phyloP scores from a whole-genome alignment of 2,329 filamentous ascomycete species.

The Colletotrichum caudatum region DNA sequence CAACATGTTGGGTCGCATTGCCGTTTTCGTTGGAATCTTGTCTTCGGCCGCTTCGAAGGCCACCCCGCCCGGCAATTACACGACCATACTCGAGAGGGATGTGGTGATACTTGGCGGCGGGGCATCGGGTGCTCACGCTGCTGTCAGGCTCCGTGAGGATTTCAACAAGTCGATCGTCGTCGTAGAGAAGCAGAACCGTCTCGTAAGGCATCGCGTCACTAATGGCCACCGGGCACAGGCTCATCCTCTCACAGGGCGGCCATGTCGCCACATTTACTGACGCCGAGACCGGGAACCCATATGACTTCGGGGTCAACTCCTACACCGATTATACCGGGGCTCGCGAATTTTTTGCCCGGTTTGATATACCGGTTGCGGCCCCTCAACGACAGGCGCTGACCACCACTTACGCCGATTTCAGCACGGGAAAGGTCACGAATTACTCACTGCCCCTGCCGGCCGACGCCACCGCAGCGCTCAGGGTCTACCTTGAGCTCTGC shows the following conservation, averaged over 20 bases:
- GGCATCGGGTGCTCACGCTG: slow-evolving; percentile 53
- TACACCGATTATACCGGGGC: not conserved
- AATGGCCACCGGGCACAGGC: not conserved
- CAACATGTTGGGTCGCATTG: too few relatives aligned
- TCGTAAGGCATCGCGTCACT: slow-evolving; percentile 45
- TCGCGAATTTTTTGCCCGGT: slow-evolving; percentile 17
- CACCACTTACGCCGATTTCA: slow-evolving; percentile 28
- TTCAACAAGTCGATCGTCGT: slow-evolving; percentile 49
- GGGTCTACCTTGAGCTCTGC: not conserved
- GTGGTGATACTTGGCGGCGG: slow-evolving; percentile 54
- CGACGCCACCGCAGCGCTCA: not conserved
- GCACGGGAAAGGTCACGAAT: not conserved
- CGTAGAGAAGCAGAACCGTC: slow-evolving; percentile 49
- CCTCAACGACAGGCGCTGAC: slow-evolving; percentile 45
- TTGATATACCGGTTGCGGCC: not conserved
- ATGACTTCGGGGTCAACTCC: slow-evolving; percentile 53
- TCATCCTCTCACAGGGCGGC: slow-evolving; percentile 54
- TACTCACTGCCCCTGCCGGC: not conserved
- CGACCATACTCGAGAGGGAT: slow-evolving; percentile 46
- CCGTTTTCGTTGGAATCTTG: too few relatives aligned
- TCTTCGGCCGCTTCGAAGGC: too few relatives aligned
- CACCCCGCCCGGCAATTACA: not conserved
- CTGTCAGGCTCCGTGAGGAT: slow-evolving; percentile 50
- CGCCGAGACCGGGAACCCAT: slow-evolving; percentile 49
- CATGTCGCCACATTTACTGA: slow-evolving; percentile 62